These are phyloP conservation scores for Cairneyella variabilis DNA, from an alignment of 495 filamentous ascomycete species.

Conservation along the genomic window DNA sequence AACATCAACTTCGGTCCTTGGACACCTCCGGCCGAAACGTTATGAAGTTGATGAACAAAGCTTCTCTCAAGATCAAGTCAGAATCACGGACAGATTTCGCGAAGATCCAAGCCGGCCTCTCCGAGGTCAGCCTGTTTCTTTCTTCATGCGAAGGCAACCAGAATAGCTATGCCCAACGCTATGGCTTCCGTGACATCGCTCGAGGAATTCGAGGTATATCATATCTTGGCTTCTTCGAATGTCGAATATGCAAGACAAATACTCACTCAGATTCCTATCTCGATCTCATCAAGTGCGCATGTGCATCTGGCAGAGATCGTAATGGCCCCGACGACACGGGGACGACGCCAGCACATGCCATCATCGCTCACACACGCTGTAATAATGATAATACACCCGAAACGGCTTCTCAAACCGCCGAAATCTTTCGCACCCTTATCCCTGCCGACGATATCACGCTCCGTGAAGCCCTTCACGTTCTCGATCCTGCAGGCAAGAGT, in stretches of 20 bases:
- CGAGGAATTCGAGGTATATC: slow-evolving; percentile 16
- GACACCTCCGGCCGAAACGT: slow-evolving; percentile 14
- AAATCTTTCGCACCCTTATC: slow-evolving; percentile 15
- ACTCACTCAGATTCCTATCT: slow-evolving; percentile 20
- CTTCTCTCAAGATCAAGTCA: slow-evolving; percentile 6
- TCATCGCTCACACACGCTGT: slow-evolving; percentile 12
- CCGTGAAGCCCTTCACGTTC: slow-evolving; percentile 15
- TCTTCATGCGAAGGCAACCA: background rate
- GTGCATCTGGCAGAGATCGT: slow-evolving; percentile 16
- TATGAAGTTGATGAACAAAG: slow-evolving; percentile 18
- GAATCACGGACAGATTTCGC: slow-evolving; percentile 10
- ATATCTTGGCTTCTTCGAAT: slow-evolving; percentile 12
- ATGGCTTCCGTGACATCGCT: slow-evolving; percentile 21
- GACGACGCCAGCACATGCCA: slow-evolving; percentile 17
- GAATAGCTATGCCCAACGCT: background rate
- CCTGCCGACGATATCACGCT: slow-evolving; percentile 5
- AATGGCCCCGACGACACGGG: slow-evolving; percentile 21
- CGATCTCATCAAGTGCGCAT: slow-evolving; percentile 21
- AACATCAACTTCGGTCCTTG: slow-evolving; percentile 15
- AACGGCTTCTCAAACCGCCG: slow-evolving; percentile 13
- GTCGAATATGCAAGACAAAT: slow-evolving; percentile 18
- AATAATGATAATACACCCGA: slow-evolving; percentile 13
- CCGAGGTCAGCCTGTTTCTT: slow-evolving; percentile 10
- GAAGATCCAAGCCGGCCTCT: slow-evolving; percentile 18
- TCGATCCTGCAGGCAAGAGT: slow-evolving; percentile 19